These are phyloP conservation scores for Neurospora sp. DNA, from an alignment of 495 filamentous ascomycete species.

Conservation along the genomic window DNA sequence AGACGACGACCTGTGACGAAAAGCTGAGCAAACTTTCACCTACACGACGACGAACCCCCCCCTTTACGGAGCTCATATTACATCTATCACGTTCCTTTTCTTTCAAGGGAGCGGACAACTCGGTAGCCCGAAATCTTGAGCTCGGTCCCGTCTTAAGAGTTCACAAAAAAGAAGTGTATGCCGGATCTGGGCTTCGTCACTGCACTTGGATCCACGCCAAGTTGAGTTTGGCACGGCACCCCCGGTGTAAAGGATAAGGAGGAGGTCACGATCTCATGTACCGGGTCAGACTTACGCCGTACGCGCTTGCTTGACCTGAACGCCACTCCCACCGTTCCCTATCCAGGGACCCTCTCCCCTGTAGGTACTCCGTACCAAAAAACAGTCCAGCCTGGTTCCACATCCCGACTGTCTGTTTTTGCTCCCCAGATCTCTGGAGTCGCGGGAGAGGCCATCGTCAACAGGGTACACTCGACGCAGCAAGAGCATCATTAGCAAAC, in stretches of 20 bases:
- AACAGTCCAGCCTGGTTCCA: slow-evolving; percentile 7
- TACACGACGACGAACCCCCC: neutral
- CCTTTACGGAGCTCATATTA: neutral
- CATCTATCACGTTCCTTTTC: neutral
- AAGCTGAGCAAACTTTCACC: neutral
- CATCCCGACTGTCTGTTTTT: neutral
- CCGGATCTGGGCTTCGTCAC: slow-evolving; percentile 10
- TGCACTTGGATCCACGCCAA: slow-evolving; percentile 7
- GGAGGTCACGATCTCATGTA: neutral
- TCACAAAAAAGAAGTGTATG: slow-evolving; percentile 5
- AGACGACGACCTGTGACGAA: neutral
- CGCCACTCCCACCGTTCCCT: slow-evolving; percentile 15
- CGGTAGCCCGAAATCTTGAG: neutral
- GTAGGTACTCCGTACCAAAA: slow-evolving; percentile 10
- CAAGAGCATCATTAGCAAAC: neutral
- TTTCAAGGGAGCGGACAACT: neutral
- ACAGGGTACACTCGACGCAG: neutral
- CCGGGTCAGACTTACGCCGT: slow-evolving; percentile 2
- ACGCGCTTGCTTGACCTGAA: neutral
- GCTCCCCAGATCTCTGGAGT: slow-evolving; percentile 8
- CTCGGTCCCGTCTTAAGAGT: neutral
- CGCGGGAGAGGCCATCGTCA: slow-evolving; percentile 3
- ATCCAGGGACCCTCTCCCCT: neutral
- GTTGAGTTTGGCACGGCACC: neutral
- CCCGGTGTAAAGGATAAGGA: neutral